Evolutionary conservation across 2,329 filamentous ascomycete genomes (phyloP).

Genomic region (Fusarium sp.): DNA sequence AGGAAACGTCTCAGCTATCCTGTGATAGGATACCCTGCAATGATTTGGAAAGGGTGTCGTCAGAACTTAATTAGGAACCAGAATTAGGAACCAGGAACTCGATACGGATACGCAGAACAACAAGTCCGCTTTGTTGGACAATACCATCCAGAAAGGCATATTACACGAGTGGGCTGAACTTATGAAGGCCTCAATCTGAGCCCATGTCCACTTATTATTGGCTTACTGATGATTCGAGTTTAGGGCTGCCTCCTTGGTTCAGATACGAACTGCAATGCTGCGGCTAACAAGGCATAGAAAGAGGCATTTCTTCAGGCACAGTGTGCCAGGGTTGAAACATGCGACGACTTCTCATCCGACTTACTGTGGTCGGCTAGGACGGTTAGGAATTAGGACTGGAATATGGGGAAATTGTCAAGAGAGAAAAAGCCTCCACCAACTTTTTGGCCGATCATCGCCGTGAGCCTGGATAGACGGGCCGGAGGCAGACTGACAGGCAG

Average conservation of each 20-base stretch:
- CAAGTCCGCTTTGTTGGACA: constrained; percentile 1
- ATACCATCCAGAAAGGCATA: constrained; percentile 27
- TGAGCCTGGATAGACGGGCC: constrained; percentile 26
- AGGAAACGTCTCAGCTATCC: constrained; percentile 2
- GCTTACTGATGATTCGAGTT: constrained; percentile 18
- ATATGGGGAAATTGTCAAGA: constrained; percentile 25
- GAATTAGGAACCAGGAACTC: constrained; percentile 19
- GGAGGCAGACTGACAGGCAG: constrained; percentile 44
- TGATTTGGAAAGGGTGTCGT: constrained; percentile 14
- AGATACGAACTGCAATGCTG: constrained; percentile 29
- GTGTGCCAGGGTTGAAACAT: constrained; percentile 29
- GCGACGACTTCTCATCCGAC: background rate
- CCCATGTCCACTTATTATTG: constrained; percentile 19
- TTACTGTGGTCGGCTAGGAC: constrained; percentile 28
- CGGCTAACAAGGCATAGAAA: constrained; percentile 31
- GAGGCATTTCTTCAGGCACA: constrained; percentile 38
- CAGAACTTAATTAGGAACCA: constrained; percentile 8
- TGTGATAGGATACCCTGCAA: constrained; percentile 19
- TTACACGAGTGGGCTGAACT: constrained; percentile 29
- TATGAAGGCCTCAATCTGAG: constrained; percentile 27
- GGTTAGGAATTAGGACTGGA: constrained; percentile 18
- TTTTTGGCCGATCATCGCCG: constrained; percentile 32
- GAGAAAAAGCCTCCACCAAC: constrained; percentile 22
- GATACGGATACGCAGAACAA: constrained; percentile 22
- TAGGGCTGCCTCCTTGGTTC: constrained; percentile 23